Conservation (phyloP, 805 yeast species). For the Kuraishia capsulata region DNA sequence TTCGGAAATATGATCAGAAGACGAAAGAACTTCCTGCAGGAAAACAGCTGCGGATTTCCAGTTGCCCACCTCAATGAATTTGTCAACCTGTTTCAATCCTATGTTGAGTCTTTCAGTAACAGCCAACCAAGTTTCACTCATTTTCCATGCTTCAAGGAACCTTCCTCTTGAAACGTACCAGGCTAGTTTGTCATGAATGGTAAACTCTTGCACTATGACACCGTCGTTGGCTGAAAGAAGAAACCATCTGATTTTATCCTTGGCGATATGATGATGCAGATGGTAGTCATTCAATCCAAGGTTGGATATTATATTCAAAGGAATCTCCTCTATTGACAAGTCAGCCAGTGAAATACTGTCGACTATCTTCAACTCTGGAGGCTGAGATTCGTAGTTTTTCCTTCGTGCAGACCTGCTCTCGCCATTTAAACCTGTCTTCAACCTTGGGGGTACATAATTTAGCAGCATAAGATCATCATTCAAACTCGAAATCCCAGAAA, state of each 20-base stretch:
- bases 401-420: background rate
- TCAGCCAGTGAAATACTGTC: conserved; percentile 63
- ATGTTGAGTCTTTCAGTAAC: conserved; percentile 41
- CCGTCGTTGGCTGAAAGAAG: conserved; percentile 78
- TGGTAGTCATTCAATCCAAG: conserved; percentile 78
- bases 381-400: conserved; percentile 17
- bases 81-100: conserved; percentile 50
- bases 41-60: conserved; percentile 53
- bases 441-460: conserved; percentile 36
- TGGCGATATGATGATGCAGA: conserved; percentile 43
- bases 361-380: conserved; percentile 71
- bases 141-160: conserved; percentile 69
- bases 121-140: conserved; percentile 50
- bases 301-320: conserved; percentile 43
- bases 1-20: conserved; percentile 10
- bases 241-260: conserved; percentile 35
- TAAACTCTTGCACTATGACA: conserved; percentile 65
- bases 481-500: conserved; percentile 75
- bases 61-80: conserved; percentile 27
- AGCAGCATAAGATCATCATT: conserved; percentile 57
- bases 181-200: conserved; percentile 54
- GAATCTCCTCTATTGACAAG: conserved; percentile 69
- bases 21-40: conserved; percentile 28
- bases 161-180: conserved; percentile 58
- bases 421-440: conserved; percentile 11